A percentile compares a stretch with the other conserved stretches of the same genome.
phyloP scores from a whole-genome alignment of 352 stramenopile species.

The Globisporangium middletonii region DNA sequence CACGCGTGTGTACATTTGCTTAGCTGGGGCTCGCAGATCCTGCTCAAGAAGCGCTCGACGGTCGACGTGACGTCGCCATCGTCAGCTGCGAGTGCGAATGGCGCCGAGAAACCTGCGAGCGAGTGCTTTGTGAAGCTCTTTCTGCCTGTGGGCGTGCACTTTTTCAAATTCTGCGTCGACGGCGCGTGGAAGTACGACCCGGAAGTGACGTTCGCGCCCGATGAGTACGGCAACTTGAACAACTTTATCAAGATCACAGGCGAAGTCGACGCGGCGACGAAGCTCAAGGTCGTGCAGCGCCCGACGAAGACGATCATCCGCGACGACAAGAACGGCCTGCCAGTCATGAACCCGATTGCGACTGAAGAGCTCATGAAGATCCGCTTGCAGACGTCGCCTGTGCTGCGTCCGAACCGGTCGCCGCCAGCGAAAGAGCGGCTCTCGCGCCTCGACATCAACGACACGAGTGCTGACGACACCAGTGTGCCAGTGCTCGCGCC shows the following conservation, averaged over 20 bases:
- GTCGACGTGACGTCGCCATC: slow-evolving; percentile 3
- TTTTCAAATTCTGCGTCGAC: slow-evolving; percentile 80
- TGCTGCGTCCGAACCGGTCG: slow-evolving; percentile 22
- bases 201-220: slow-evolving; percentile 70
- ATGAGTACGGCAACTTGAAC: slow-evolving; percentile 86
- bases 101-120: not conserved
- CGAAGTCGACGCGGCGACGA: slow-evolving; percentile 21
- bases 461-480: not conserved
- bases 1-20: not conserved
- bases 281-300: slow-evolving; percentile 42
- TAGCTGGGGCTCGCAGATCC: slow-evolving; percentile 77
- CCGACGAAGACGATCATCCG: slow-evolving; percentile 72
- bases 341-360: slow-evolving; percentile 68
- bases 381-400: slow-evolving; percentile 42
- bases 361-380: slow-evolving; percentile 60
- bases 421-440: slow-evolving; percentile 14
- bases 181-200: slow-evolving; percentile 82
- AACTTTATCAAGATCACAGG: slow-evolving; percentile 71
- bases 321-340: slow-evolving; percentile 35
- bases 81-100: not conserved
- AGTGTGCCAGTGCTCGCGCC: slow-evolving; percentile 17
- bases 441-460: not conserved
- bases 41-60: slow-evolving; percentile 34
- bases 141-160: slow-evolving; percentile 58
- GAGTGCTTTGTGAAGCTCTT: slow-evolving; percentile 43